Evolutionary conservation across 2,329 filamentous ascomycete species (phyloP), one percentile per base, ranked within the genome.

Genomic region (Coleophoma cylindrospora): DNA sequence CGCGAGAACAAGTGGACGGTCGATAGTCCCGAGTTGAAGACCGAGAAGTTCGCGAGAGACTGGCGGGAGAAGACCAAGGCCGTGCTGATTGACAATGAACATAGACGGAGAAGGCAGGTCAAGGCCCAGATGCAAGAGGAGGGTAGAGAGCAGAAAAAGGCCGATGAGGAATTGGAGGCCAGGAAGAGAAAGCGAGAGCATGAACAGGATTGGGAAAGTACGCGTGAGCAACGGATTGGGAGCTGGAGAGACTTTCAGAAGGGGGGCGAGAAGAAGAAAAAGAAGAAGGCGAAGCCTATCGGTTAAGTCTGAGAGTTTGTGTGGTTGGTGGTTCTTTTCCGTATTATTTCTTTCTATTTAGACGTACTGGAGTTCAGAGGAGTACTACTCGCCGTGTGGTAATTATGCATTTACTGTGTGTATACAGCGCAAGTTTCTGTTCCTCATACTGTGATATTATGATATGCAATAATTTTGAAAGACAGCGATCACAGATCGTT

Each of bases 91-190:
- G 94, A 99, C 63, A 92, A 95, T 66, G 94, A 97, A 73, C 81
- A 91, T 63, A 80, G 94, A 47, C 78, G 90, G 49, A 78, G 89
- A 53, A 80, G 91, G 58, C 91, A 96, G 76, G 70, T 92, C 67
- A 95, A 95, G 74, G 94, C 89, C 38, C 88, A 94, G 75, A 87
- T 99, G 85, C 90, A 95, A 70, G 94, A 99, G 69, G 92, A 99
- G 69, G 94, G 94, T 7, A 79, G 94, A 49, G 86, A 94, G 74
- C 85, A 95, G 77, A 82, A 84, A 65, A 87, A 87, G 66, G 84
- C 84, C 62, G 94, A 99, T 19, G 88, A 91, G 60, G 92, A 96
- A 71, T 54, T 87, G 10, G 90, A 92, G 62, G 80, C 80, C 59
- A 75, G 89, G 62, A 92, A 91, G 73, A 79, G 87, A 60, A 92